These are phyloP conservation scores for Yamadazyma conglobata DNA, from an alignment of 1,139 yeast genomes.

Conservation along the genomic window DNA sequence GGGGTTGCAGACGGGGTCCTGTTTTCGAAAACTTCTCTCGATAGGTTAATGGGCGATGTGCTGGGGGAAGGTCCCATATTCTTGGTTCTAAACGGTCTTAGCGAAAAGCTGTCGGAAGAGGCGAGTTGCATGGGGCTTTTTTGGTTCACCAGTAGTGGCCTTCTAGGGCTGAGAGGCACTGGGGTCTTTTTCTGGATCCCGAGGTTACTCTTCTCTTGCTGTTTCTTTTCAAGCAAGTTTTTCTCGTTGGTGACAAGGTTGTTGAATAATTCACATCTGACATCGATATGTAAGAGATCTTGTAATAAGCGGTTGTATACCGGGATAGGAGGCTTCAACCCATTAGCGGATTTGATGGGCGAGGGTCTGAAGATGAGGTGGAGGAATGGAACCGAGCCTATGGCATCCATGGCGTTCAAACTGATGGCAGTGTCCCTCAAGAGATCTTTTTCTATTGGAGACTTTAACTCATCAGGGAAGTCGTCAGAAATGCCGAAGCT, in stretches of 20 bases:
- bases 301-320: slow-evolving; percentile 25
- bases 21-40: slow-evolving; percentile 15
- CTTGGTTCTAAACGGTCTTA: slow-evolving; percentile 43
- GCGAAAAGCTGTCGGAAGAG: slow-evolving; percentile 30
- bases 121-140: slow-evolving; percentile 11
- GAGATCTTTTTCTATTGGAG: slow-evolving; percentile 11
- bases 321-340: slow-evolving; percentile 41
- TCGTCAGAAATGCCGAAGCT: slow-evolving; percentile 32
- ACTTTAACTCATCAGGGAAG: slow-evolving; percentile 17
- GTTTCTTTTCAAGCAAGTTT: slow-evolving; percentile 26
- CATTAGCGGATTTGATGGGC: slow-evolving; percentile 30
- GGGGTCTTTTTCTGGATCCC: slow-evolving; percentile 26
- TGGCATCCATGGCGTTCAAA: slow-evolving; percentile 35
- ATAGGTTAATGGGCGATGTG: slow-evolving; percentile 33
- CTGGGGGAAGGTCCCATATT: slow-evolving; percentile 44
- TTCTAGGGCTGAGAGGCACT: slow-evolving; percentile 16
- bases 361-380: slow-evolving; percentile 45
- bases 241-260: slow-evolving; percentile 30
- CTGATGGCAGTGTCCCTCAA: slow-evolving; percentile 13
- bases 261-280: slow-evolving; percentile 24
- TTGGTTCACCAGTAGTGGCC: slow-evolving; percentile 5
- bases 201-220: slow-evolving; percentile 25
- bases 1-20: slow-evolving; percentile 2
- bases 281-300: slow-evolving; percentile 27
- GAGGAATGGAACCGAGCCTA: slow-evolving; percentile 40